phyloP scores from a whole-genome alignment of 1,284 basidiomycete genomes.

The Austroboletus rostrupii region DNA sequence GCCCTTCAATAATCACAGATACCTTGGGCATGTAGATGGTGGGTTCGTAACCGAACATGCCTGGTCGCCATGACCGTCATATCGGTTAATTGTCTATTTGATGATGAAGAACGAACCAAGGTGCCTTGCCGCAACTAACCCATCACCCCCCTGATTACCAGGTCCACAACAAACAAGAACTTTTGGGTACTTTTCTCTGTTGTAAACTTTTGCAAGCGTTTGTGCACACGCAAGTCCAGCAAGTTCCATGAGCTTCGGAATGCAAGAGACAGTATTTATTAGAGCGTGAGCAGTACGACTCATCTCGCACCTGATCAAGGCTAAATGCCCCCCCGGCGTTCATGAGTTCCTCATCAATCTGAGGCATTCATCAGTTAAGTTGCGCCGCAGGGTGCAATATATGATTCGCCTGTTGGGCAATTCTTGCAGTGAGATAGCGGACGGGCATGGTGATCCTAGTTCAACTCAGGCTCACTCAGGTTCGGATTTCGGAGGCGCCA shows the following conservation, averaged over 20 bases:
- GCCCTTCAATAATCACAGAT: slow-evolving; percentile 8
- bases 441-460: slow-evolving; percentile 50
- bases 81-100: neutral
- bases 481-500: too few relatives aligned
- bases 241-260: slow-evolving; percentile 87
- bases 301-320: slow-evolving; percentile 70
- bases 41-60: slow-evolving; percentile 85
- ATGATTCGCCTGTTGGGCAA: slow-evolving; percentile 71
- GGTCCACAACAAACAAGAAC: slow-evolving; percentile 95
- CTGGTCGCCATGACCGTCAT: slow-evolving; percentile 35
- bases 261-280: too few relatives aligned
- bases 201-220: slow-evolving; percentile 76
- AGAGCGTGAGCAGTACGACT: neutral
- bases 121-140: slow-evolving; percentile 93
- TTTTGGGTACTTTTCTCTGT: slow-evolving; percentile 57
- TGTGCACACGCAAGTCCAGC: slow-evolving; percentile 97
- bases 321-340: slow-evolving; percentile 80
- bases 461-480: neutral
- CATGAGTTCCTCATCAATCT: slow-evolving; percentile 96
- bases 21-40: slow-evolving; percentile 92
- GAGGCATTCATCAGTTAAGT: slow-evolving; percentile 1
- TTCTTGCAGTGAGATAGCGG: slow-evolving; percentile 71
- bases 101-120: slow-evolving; percentile 52
- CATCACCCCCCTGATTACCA: slow-evolving; percentile 97
- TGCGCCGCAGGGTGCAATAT: neutral